Conservation (phyloP, 2,329 filamentous ascomycete species). For the Colletotrichum sp. region DNA sequence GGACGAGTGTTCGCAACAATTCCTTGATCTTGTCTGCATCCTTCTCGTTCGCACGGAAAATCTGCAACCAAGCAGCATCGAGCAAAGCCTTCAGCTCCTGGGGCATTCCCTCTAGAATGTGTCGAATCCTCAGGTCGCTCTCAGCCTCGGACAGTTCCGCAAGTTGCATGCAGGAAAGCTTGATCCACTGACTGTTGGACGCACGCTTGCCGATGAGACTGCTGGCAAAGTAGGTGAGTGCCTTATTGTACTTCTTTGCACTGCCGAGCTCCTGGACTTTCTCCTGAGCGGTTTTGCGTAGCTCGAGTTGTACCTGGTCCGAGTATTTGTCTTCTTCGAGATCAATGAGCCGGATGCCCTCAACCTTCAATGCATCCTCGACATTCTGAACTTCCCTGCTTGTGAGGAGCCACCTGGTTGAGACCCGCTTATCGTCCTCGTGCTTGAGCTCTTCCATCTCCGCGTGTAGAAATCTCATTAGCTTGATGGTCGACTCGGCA, state of each 20-base stretch:
- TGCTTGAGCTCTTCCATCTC: constrained; percentile 30
- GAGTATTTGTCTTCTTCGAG: constrained; percentile 42
- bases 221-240: constrained; percentile 45
- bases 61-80: constrained; percentile 40
- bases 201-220: constrained; percentile 46
- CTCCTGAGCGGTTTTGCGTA: constrained; percentile 40
- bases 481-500: constrained; percentile 32
- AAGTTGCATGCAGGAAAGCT: constrained; percentile 46
- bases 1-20: constrained; percentile 43
- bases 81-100: constrained; percentile 42
- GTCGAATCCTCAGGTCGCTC: constrained; percentile 43
- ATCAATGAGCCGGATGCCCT: constrained; percentile 36
- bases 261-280: constrained; percentile 36
- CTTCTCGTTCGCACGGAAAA: constrained; percentile 35
- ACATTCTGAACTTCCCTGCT: constrained; percentile 34
- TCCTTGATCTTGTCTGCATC: constrained; percentile 45
- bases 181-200: constrained; percentile 49
- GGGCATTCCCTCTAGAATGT: constrained; percentile 41
- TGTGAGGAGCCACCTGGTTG: constrained; percentile 44
- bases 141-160: constrained; percentile 40
- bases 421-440: constrained; percentile 25
- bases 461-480: constrained; percentile 35
- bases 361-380: constrained; percentile 31
- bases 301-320: constrained; percentile 38
- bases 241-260: constrained; percentile 45